Evolutionary conservation across 129 eudicot species (phyloP).

Genomic region (Ambrosia trifida): DNA sequence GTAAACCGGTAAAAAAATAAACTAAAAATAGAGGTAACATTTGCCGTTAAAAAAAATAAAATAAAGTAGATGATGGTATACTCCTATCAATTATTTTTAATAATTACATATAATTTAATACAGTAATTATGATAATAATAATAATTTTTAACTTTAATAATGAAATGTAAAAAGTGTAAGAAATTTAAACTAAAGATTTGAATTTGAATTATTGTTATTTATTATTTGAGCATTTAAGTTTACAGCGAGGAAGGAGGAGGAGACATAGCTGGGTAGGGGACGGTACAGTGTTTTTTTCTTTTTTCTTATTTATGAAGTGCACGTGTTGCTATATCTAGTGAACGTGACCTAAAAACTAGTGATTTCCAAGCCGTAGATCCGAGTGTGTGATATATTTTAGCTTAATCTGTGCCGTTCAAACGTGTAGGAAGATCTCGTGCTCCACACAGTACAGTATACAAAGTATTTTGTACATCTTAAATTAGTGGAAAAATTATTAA

Average conservation of each 20-base stretch:
- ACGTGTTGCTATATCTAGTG: slow-evolving; percentile 22
- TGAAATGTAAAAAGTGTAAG: neutral
- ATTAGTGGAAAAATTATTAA: too few species aligned
- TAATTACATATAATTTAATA: neutral
- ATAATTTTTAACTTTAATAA: neutral
- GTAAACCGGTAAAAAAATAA: too few species aligned
- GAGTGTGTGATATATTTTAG: slow-evolving; percentile 23
- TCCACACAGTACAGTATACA: neutral
- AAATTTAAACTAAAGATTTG: slow-evolving; percentile 14
- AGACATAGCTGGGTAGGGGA: slow-evolving; percentile 25
- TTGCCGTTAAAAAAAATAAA: too few species aligned
- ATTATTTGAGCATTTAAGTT: slow-evolving; percentile 26
- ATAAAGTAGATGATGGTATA: too few species aligned
- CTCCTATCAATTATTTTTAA: too few species aligned
- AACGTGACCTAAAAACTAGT: slow-evolving; percentile 33
- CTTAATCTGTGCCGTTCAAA: slow-evolving; percentile 33
- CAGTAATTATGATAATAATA: neutral
- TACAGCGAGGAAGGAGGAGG: slow-evolving; percentile 37
- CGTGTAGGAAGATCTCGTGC: slow-evolving; percentile 19
- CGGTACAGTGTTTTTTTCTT: neutral
- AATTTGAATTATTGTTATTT: slow-evolving; percentile 32
- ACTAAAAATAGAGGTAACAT: too few species aligned
- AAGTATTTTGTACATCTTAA: too few species aligned
- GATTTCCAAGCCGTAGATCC: slow-evolving; percentile 29
- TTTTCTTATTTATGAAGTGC: slow-evolving; percentile 17